Evolutionary conservation across 331 rosid genomes (phyloP).

Genomic region (Telfairia occidentalis): DNA sequence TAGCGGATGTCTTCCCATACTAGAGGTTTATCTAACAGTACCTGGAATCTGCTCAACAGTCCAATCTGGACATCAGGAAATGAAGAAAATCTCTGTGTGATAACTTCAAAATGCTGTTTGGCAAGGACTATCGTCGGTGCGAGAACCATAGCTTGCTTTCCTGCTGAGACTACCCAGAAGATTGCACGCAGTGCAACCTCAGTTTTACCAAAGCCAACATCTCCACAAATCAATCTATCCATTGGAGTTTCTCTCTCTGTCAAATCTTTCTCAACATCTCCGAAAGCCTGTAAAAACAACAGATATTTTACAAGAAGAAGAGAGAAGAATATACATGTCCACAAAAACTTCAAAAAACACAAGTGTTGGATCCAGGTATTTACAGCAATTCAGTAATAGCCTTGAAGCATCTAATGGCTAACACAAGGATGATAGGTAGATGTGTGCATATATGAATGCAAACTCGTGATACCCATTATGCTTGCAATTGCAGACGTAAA

Average conservation of each 20-base stretch:
- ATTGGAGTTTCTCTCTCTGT: constrained; percentile 77
- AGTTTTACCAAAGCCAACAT: constrained; percentile 97
- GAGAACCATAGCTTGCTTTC: constrained; percentile 88
- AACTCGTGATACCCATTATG: neutral
- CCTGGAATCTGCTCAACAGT: constrained; percentile 94
- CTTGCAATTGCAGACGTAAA: neutral
- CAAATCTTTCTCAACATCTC: constrained; percentile 83
- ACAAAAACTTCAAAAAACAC: neutral
- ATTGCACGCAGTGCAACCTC: constrained; percentile 96
- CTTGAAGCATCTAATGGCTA: neutral
- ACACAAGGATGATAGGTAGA: neutral
- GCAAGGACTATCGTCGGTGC: constrained; percentile 96
- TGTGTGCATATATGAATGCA: neutral
- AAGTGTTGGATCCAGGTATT: neutral
- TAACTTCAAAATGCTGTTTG: constrained; percentile 82
- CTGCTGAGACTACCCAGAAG: constrained; percentile 59
- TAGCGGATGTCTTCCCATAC: neutral
- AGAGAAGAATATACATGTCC: neutral
- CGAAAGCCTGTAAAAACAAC: constrained; percentile 51
- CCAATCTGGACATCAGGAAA: constrained; percentile 59
- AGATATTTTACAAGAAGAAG: constrained; percentile 12
- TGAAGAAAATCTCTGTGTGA: constrained; percentile 64
- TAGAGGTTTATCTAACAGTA: constrained; percentile 15
- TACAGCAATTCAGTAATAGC: neutral
- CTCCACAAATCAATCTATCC: constrained; percentile 95